Conservation (phyloP, 441 rosid genomes). For the Populus hybrid region DNA sequence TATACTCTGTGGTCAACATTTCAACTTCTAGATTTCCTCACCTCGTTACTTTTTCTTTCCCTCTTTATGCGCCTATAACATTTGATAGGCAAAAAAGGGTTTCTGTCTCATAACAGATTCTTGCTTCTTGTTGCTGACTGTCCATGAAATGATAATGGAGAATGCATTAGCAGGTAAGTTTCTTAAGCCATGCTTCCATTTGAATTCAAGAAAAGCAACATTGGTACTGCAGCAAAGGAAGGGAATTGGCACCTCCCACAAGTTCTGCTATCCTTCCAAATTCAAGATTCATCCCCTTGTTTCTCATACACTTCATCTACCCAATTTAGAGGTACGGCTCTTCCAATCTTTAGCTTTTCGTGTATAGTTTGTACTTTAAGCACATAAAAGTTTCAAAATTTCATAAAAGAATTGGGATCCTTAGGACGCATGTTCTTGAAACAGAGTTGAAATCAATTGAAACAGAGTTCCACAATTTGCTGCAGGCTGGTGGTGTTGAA, state of each 20-base stretch:
- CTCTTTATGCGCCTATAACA: background rate
- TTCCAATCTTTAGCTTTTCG: background rate
- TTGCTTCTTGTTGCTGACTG: background rate
- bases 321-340: background rate
- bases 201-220: background rate
- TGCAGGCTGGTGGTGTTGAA: conserved; percentile 16
- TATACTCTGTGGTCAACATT: background rate
- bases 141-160: conserved; percentile 1
- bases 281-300: background rate
- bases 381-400: background rate
- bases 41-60: background rate
- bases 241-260: background rate
- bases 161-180: conserved; percentile 7
- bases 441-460: too few relatives aligned
- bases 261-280: background rate
- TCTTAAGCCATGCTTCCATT: conserved; percentile 5
- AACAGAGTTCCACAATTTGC: conserved; percentile 1
- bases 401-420: background rate
- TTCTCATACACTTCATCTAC: background rate
- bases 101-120: background rate
- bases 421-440: background rate
- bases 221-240: background rate
- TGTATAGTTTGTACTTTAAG: background rate
- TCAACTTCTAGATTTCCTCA: background rate
- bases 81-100: background rate